Evolutionary conservation across 2,329 filamentous ascomycete species (phyloP), one percentile per base, ranked within the genome.

Genomic region (Ophiocordyceps camponoti-rufipedis): DNA sequence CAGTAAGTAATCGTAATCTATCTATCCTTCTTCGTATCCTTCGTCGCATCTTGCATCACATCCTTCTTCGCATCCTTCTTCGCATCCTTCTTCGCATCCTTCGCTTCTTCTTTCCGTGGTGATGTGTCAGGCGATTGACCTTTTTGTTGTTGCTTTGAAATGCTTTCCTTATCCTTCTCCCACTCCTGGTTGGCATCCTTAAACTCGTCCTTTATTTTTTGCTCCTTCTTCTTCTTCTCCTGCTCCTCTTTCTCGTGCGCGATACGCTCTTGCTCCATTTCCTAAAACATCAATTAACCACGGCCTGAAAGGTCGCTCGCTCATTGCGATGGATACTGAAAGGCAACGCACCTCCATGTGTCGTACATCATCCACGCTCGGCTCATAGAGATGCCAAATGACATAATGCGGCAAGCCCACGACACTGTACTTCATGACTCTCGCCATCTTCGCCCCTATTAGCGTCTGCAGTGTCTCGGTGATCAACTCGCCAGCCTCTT

Each of bases 371-470:
- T 98, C 91, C 14, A 95, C 85, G 56, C 86, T 94, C n/a, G 91
- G 91, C 63, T 98, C 91, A 68, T 98, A 98, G 56, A 98, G 71
- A 79, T 98, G 91, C 91, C 91, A 98, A 52, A 98, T 95, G 1
- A 87, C 94, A 63, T 98, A 98, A 60, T 98, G 91, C 7, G 91
- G 91, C 42, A 98, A 72, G 31, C 91, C 91, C 48, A 98, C 83
- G 16, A 98, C 91, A 0, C 88, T 94, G 58, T 85, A 96, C 48
- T 83, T 74, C 91, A 98, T 96, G 48, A 85, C 81, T 62, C 86
- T 91, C 14, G 91, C 85, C 91, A 98, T 98, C 88, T 94, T 10
- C 28, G 28, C 33, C 13, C 6, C 7, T 16, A 28, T 45, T n/a
- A 46, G 33, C 41, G 7, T 8, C 3, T 19, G 19, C 28, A 6